A percentile compares a stretch with the other conserved stretches of the same genome.
Evolutionary conservation across 2,329 filamentous ascomycete genomes (phyloP).

Genomic region (Penicillium thymicola): DNA sequence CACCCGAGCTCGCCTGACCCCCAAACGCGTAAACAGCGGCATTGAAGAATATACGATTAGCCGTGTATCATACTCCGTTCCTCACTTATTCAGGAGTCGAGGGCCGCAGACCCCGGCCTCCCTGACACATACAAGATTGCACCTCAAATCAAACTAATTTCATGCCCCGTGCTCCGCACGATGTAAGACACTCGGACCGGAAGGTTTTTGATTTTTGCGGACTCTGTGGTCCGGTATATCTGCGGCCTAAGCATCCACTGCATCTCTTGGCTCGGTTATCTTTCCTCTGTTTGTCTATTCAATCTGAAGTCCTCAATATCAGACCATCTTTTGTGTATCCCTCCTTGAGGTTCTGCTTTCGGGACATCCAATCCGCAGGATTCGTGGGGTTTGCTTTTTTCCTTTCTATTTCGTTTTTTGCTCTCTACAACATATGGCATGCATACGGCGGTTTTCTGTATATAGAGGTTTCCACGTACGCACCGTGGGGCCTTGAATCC

Average conservation of each 20-base stretch:
- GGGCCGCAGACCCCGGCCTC: not conserved
- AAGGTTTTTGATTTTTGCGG: not conserved
- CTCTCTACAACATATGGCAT: not conserved
- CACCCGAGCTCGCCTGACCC: slow-evolving; percentile 17
- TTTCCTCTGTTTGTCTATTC: not conserved
- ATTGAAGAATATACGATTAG: not conserved
- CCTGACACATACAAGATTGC: not conserved
- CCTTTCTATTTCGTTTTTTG: not conserved
- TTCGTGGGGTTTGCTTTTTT: not conserved
- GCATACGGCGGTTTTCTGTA: not conserved
- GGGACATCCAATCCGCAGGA: not conserved
- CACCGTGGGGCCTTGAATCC: not conserved
- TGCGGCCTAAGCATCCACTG: not conserved
- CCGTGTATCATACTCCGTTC: not conserved
- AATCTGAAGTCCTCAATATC: not conserved
- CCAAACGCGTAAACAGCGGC: slow-evolving; percentile 6
- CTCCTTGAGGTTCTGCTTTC: not conserved
- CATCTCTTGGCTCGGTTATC: not conserved
- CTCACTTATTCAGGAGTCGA: not conserved
- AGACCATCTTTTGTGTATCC: not conserved
- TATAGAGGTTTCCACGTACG: not conserved
- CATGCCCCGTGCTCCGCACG: not conserved
- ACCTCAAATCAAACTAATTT: not conserved
- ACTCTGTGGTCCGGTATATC: not conserved
- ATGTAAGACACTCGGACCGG: not conserved